phyloP scores from a whole-genome alignment of 73 alveolate genomes.

The Loxodes magnus region DNA sequence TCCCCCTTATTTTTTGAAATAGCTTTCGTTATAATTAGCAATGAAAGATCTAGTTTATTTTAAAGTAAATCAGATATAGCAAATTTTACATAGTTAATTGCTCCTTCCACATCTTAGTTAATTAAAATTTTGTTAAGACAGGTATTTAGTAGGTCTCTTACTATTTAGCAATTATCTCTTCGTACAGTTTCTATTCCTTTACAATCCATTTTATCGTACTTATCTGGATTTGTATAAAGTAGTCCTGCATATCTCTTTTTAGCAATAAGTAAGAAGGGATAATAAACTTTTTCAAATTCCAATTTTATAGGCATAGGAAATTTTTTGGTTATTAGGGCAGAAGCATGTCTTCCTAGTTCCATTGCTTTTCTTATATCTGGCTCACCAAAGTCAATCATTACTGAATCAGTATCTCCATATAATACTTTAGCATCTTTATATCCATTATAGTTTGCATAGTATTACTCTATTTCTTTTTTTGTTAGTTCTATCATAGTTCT shows the following conservation, averaged over 20 bases:
- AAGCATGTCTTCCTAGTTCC: constrained; percentile 92
- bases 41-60: constrained; percentile 93
- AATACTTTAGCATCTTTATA: constrained; percentile 91
- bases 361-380: constrained; percentile 82
- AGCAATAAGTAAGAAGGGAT: constrained; percentile 94
- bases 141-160: constrained; percentile 54
- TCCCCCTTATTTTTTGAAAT: constrained; percentile 50
- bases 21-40: constrained; percentile 95
- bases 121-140: constrained; percentile 25
- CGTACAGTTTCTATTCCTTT: constrained; percentile 98
- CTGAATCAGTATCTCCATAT: constrained; percentile 99
- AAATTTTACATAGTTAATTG: constrained; percentile 72
- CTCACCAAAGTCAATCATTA: constrained; percentile 96
- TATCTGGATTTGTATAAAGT: constrained; percentile 89
- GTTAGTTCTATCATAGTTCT: constrained; percentile 75
- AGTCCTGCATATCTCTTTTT: constrained; percentile 95
- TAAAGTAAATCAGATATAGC: constrained; percentile 90
- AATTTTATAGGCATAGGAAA: constrained; percentile 93
- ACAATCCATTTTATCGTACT: constrained; percentile 89
- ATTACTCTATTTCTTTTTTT: constrained; percentile 47
- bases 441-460: constrained; percentile 77
- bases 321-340: constrained; percentile 73
- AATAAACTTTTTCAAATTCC: constrained; percentile 98
- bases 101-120: constrained; percentile 62
- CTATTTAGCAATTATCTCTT: constrained; percentile 96